Percentiles rank a stretch among this genome's conserved stretches.
These are phyloP conservation scores for Myxozyma monticola DNA, from an alignment of 805 yeast species.

Conservation along the genomic window DNA sequence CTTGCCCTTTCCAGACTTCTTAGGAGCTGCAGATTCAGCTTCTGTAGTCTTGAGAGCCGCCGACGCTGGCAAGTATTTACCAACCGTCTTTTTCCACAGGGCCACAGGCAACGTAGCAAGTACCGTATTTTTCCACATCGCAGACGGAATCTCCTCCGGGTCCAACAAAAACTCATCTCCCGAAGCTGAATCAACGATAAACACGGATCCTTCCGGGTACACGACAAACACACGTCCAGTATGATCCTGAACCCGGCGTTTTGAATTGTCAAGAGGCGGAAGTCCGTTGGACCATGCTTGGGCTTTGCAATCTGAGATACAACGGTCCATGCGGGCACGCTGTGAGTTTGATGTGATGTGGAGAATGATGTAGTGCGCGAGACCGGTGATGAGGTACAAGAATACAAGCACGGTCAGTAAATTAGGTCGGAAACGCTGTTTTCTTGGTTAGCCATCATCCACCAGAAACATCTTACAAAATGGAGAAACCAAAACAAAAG, in stretches of 20 bases:
- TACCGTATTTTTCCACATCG: constrained; percentile 40
- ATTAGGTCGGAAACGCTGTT: constrained; percentile 68
- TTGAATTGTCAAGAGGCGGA: constrained; percentile 31
- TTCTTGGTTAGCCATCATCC: background rate
- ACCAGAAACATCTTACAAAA: background rate
- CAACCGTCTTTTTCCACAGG: constrained; percentile 27
- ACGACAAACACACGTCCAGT: constrained; percentile 37
- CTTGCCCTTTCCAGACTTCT: constrained; percentile 4
- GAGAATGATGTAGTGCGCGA: constrained; percentile 59
- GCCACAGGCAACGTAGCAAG: constrained; percentile 34
- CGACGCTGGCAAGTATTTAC: constrained; percentile 13
- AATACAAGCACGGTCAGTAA: constrained; percentile 51
- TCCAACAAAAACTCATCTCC: constrained; percentile 36
- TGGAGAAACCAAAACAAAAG: too few species aligned
- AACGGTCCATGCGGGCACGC: constrained; percentile 50
- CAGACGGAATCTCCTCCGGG: constrained; percentile 35
- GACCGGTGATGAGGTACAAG: constrained; percentile 52
- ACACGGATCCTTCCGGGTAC: constrained; percentile 37
- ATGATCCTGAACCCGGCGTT: constrained; percentile 18
- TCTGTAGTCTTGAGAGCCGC: background rate
- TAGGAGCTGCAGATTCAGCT: background rate
- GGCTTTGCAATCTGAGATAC: constrained; percentile 38
- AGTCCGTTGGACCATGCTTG: constrained; percentile 36
- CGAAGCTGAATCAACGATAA: constrained; percentile 21
- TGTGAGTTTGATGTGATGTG: constrained; percentile 58